Evolutionary conservation across 2,329 filamentous ascomycete genomes (phyloP), one percentile per base, ranked within the genome.

Genomic region (Neonectria neomacrospora): DNA sequence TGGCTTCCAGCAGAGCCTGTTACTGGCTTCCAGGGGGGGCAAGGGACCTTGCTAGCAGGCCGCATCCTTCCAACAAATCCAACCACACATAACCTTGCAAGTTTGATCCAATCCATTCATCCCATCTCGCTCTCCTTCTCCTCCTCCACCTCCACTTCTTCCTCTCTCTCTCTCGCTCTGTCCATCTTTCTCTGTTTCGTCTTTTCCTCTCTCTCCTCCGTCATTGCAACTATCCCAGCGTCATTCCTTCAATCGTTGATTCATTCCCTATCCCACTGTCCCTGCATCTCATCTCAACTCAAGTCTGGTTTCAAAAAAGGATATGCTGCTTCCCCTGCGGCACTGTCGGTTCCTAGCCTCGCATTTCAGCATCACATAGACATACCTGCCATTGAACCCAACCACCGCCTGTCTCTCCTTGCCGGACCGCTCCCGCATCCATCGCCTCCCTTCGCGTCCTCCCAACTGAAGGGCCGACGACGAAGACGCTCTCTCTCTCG

Each of bases 351-450:
- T 68, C 48, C 26, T 65, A 51, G 68, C 69, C 55, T 70, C 64
- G 63, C 69, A 70, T 66, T 73, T 71, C 60, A 65, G 63, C 67
- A 59, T 71, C 69, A 71, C 68, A 70, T 73, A 72, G 67, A 71
- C 68, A 70, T 73, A 72, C 66, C 44, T 30, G 4, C 32, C 51
- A 67, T 62, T 50, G 59, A 66, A 47, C 45, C 58, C 26, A 47
- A n/a, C 47, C 18, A 23, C 14, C 57, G 28, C 26, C 50, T 41
- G 18, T 47, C 41, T 39, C 22, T 28, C 22, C 44, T 34, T 45
- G 3, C n/a, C 18, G 45, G 28, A 45, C 20, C 47, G 26, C 42
- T 16, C n/a, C 34, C 8, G 42, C n/a, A n/a, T 26, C 30, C 34
- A 48, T 42, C 59, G 12, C 41, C n/a, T 41, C 37, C 37, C 37